Base-by-base conservation (phyloP, 2,329 filamentous ascomycete species). In the Thielaviopsis ethacetica region DNA sequence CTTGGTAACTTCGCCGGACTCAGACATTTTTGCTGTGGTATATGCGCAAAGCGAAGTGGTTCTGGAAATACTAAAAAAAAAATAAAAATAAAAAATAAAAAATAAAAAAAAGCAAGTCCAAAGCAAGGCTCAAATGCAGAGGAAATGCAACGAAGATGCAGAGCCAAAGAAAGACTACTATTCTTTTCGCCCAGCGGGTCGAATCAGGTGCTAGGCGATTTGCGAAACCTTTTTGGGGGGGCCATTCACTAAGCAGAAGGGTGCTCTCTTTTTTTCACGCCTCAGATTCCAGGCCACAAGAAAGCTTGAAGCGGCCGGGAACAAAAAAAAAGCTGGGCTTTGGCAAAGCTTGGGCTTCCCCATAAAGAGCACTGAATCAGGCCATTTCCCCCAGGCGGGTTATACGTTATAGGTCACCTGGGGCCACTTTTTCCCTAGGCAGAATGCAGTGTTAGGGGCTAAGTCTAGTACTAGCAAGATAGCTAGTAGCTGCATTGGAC, bases 1-100 rank as follows among this genome's bases (percentile, higher is more conserved):
- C 85, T 96, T 98, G 77, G 91, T 96, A 67, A 81, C 79, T 74
- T 95, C 87, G 68, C 74, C 69, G 71, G 83, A 79, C 69, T 88
- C 88, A 73, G 90, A 86, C 91, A 98, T 98, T 68, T 76, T 91
- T 81, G 75, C 75, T 70, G 71, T 71, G 13, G n/a, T 57, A 62
- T 57, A 38, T 24, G 53, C 51, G 56, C 56, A 58, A 58, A 57
- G 47, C 19, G 47, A 54, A 19, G 54, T 56, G 41, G 26, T 53
- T 56, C 12, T 21, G 49, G 26, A 27, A 24, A 34, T 21, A 34
- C 51, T 38, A 52, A 60, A 52, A 56, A 24, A 59, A 55, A n/a
- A n/a, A n/a, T n/a, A n/a, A 41, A 53, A 56, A 19, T 19, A 30
- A 38, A 38, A 19, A 58, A 53, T n/a, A n/a, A n/a, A 41, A 53